These are phyloP conservation scores for Scedosporium boydii DNA, from an alignment of 2,329 filamentous ascomycete species.

Conservation along the genomic window DNA sequence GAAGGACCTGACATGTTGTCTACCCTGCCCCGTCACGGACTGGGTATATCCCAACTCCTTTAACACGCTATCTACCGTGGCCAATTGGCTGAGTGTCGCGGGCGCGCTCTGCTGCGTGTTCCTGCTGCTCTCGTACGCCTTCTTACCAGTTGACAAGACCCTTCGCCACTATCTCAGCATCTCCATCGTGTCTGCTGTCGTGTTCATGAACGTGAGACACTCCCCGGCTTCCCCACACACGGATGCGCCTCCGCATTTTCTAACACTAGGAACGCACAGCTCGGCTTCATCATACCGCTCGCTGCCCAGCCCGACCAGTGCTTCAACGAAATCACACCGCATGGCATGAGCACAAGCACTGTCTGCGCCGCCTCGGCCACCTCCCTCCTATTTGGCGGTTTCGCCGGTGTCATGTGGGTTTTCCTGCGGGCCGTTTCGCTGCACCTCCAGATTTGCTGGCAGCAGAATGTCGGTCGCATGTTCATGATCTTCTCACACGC, in stretches of 20 bases:
- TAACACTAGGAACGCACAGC: slow-evolving; percentile 31
- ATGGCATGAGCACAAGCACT: slow-evolving; percentile 76
- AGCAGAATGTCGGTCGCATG: slow-evolving; percentile 73
- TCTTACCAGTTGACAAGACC: slow-evolving; percentile 80
- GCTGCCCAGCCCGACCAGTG: slow-evolving; percentile 73
- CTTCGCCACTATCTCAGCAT: slow-evolving; percentile 89
- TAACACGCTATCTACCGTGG: slow-evolving; percentile 47
- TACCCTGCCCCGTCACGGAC: slow-evolving; percentile 81
- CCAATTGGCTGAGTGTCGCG: slow-evolving; percentile 76
- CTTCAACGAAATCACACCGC: slow-evolving; percentile 80
- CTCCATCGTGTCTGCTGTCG: slow-evolving; percentile 66
- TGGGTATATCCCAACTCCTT: slow-evolving; percentile 61
- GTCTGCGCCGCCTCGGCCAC: slow-evolving; percentile 84
- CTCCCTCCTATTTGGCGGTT: slow-evolving; percentile 77
- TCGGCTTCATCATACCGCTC: slow-evolving; percentile 85
- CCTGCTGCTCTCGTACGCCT: slow-evolving; percentile 68
- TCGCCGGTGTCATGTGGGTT: slow-evolving; percentile 79
- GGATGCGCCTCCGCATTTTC: background rate
- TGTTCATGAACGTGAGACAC: slow-evolving; percentile 66
- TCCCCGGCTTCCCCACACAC: background rate
- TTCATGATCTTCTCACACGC: slow-evolving; percentile 83
- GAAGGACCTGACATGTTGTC: slow-evolving; percentile 58
- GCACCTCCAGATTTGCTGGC: slow-evolving; percentile 97
- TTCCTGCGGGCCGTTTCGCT: slow-evolving; percentile 85
- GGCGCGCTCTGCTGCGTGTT: slow-evolving; percentile 65